These are phyloP conservation scores for Paramyrothecium roridum DNA, from an alignment of 2,329 filamentous ascomycete genomes.

Conservation along the genomic window DNA sequence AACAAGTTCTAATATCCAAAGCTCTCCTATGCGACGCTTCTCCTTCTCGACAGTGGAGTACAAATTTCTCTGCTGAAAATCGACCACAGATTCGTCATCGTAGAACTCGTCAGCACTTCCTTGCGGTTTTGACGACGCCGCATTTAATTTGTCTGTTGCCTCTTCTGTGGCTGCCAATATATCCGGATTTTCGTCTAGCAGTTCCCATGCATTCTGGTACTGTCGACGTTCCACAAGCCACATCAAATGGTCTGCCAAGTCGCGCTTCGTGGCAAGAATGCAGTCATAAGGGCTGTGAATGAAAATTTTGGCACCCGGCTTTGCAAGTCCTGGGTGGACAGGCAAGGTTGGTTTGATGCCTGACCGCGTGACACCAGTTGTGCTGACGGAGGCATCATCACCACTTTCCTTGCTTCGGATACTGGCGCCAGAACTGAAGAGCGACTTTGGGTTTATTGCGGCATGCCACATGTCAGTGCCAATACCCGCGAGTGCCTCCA, in stretches of 20 bases:
- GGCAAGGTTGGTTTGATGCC: constrained; percentile 13
- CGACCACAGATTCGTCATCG: constrained; percentile 60
- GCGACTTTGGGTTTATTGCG: constrained; percentile 78
- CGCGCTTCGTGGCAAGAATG: constrained; percentile 84
- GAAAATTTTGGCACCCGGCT: constrained; percentile 71
- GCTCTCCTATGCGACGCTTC: constrained; percentile 85
- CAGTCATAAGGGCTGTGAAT: constrained; percentile 97
- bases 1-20: constrained; percentile 88
- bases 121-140: constrained; percentile 37
- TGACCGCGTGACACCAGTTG: constrained; percentile 25
- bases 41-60: constrained; percentile 76
- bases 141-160: constrained; percentile 33
- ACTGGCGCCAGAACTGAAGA: constrained; percentile 86
- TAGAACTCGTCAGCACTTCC: constrained; percentile 61
- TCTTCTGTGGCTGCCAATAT: constrained; percentile 46
- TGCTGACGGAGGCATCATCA: constrained; percentile 50
- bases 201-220: constrained; percentile 83
- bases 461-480: constrained; percentile 85
- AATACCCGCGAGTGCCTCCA: constrained; percentile 72
- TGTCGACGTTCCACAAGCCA: constrained; percentile 83
- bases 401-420: constrained; percentile 61
- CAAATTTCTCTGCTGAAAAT: constrained; percentile 53
- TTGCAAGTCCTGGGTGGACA: constrained; percentile 52
- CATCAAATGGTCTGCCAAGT: constrained; percentile 76
- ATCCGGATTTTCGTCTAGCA: constrained; percentile 86